Conservation (phyloP, 1,284 basidiomycete genomes). For the Puccinia horiana region DNA sequence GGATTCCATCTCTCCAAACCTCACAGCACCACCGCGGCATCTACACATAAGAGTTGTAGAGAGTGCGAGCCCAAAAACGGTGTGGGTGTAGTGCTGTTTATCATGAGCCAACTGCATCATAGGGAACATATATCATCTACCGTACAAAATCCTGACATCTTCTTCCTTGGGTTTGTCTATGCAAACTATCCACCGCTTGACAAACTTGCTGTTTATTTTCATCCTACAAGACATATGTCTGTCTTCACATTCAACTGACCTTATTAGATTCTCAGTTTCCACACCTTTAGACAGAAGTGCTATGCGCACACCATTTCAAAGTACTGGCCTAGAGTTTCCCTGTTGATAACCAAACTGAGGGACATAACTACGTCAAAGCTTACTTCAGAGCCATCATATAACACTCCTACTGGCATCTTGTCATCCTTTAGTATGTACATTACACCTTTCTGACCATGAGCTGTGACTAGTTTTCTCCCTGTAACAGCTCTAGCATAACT, state of each 20-base stretch:
- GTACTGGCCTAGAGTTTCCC: background rate
- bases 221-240: background rate
- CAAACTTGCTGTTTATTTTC: background rate
- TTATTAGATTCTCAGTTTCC: background rate
- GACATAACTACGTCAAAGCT: background rate
- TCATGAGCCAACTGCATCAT: background rate
- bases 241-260: background rate
- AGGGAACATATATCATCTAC: background rate
- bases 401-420: background rate
- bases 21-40: background rate
- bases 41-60: background rate
- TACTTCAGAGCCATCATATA: background rate
- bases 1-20: slow-evolving; percentile 6
- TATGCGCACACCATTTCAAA: background rate
- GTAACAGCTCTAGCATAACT: background rate
- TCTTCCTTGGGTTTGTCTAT: background rate
- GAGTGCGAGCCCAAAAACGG: background rate
- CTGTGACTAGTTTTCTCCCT: background rate
- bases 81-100: background rate
- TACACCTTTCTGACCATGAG: background rate
- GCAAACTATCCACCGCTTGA: background rate
- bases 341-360: background rate
- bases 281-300: background rate
- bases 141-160: background rate
- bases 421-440: background rate